Evolutionary conservation across 2,329 filamentous ascomycete genomes (phyloP).

Genomic region (Coleophoma crateriformis): DNA sequence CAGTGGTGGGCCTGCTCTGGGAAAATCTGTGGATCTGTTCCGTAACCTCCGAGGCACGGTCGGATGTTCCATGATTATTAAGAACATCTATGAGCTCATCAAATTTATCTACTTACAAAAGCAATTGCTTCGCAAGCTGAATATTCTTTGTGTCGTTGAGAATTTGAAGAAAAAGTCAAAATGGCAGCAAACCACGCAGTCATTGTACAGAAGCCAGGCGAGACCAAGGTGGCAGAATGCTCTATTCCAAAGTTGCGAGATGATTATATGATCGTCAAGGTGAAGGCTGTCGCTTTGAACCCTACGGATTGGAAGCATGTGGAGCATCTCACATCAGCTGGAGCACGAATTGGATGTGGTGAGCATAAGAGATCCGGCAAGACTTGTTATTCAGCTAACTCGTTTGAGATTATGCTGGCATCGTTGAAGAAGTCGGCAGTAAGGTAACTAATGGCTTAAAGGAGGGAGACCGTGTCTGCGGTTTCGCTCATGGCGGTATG

Average conservation of each 20-base stretch:
- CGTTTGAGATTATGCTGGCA: constrained; percentile 36
- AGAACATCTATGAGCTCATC: no score
- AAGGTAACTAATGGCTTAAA: constrained; percentile 35
- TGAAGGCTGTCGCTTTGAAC: constrained; percentile 24
- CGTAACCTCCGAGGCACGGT: no score
- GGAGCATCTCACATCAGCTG: constrained; percentile 13
- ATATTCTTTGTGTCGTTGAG: no score
- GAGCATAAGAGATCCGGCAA: not conserved
- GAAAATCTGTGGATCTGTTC: no score
- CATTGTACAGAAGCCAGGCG: constrained; percentile 15
- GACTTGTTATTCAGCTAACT: no score
- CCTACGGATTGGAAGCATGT: constrained; percentile 28
- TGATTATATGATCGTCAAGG: constrained; percentile 24
- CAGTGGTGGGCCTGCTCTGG: no score
- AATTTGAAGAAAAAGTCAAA: not conserved
- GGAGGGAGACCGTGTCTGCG: constrained; percentile 42
- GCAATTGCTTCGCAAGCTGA: no score
- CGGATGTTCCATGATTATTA: no score
- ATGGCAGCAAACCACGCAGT: constrained; percentile 20
- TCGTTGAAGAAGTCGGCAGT: constrained; percentile 38
- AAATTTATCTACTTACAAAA: no score
- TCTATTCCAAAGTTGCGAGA: constrained; percentile 21
- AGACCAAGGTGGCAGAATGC: constrained; percentile 15
- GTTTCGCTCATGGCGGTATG: constrained; percentile 31
- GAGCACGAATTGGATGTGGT: constrained; percentile 28